Evolutionary conservation across 2,329 filamentous ascomycete species (phyloP).

Genomic region (Ophiostoma ips): DNA sequence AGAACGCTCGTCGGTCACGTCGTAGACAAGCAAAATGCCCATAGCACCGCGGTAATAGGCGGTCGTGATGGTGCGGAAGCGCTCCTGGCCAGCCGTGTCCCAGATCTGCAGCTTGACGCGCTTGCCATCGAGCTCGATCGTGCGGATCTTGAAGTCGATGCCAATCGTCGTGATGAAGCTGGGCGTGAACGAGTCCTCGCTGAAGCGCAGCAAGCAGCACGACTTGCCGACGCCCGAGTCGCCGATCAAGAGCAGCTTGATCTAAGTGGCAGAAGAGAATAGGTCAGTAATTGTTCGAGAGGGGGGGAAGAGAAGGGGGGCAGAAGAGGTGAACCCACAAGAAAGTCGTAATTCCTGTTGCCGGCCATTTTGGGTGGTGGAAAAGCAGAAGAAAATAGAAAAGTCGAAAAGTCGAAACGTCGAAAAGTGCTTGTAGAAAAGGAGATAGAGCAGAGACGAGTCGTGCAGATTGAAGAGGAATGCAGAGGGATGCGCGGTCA

Average conservation of each 20-base stretch:
- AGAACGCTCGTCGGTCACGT: conserved; percentile 91
- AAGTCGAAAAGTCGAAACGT: background rate
- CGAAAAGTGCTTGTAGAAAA: background rate
- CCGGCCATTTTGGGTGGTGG: conserved; percentile 57
- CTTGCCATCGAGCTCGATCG: conserved; percentile 97
- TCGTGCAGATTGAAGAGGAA: background rate
- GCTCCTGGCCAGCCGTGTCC: conserved; percentile 97
- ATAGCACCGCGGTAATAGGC: conserved; percentile 98
- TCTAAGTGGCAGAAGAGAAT: conserved; percentile 53
- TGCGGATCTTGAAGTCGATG: conserved; percentile 99
- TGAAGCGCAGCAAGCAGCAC: conserved; percentile 91
- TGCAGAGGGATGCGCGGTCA: background rate
- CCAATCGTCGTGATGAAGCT: conserved; percentile 99
- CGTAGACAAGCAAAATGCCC: conserved; percentile 95
- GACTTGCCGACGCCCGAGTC: conserved; percentile 96
- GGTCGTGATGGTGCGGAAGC: conserved; percentile 96
- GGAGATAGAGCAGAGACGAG: background rate
- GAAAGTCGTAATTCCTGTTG: conserved; percentile 97
- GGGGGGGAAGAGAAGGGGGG: background rate
- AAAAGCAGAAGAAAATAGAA: too few species aligned
- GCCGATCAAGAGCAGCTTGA: conserved; percentile 92
- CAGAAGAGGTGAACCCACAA: conserved; percentile 38
- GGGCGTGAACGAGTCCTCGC: conserved; percentile 92
- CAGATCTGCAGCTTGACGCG: conserved; percentile 98
- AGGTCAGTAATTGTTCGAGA: background rate